A percentile compares a stretch with the other conserved stretches of the same genome.
Conservation (phyloP, 306 rosid species). For the Cotoneaster glaucophyllus region DNA sequence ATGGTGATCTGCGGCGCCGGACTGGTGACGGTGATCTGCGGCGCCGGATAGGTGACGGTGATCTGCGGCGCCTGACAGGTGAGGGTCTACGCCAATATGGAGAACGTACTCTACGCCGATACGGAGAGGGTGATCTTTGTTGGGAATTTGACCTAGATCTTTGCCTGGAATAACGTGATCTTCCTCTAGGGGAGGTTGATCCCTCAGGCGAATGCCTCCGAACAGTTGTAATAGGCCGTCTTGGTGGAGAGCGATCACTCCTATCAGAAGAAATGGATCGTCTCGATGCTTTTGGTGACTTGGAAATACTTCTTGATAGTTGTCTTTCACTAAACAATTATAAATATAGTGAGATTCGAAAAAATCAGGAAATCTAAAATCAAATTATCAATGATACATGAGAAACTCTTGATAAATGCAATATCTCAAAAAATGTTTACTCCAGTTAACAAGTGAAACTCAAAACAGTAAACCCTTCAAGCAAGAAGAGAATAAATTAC, state of each 20-base stretch:
- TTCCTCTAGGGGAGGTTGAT: conserved; percentile 35
- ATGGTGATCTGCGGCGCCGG: conserved; percentile 10
- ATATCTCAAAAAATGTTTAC: background rate
- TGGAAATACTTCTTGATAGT: conserved; percentile 53
- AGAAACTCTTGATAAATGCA: background rate
- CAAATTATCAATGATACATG: conserved; percentile 3
- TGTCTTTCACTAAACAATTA: conserved; percentile 32
- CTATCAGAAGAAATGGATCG: conserved; percentile 51
- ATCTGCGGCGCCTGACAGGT: conserved; percentile 16
- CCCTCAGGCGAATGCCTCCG: conserved; percentile 42
- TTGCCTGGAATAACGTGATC: conserved; percentile 18
- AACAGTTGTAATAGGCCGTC: conserved; percentile 41
- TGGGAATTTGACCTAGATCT: conserved; percentile 23
- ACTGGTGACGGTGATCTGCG: conserved; percentile 21
- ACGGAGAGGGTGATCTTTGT: conserved; percentile 25
- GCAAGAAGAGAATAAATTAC: background rate
- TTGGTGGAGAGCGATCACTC: conserved; percentile 37
- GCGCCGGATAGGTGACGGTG: conserved; percentile 16
- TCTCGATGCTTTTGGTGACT: conserved; percentile 47
- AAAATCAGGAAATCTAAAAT: background rate
- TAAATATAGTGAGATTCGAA: conserved; percentile 6
- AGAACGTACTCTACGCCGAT: conserved; percentile 13
- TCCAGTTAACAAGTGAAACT: background rate
- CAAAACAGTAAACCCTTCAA: background rate
- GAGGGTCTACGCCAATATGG: conserved; percentile 16